Conservation (phyloP, 768 basidiomycete species). For the Leccinum rimulosum region DNA sequence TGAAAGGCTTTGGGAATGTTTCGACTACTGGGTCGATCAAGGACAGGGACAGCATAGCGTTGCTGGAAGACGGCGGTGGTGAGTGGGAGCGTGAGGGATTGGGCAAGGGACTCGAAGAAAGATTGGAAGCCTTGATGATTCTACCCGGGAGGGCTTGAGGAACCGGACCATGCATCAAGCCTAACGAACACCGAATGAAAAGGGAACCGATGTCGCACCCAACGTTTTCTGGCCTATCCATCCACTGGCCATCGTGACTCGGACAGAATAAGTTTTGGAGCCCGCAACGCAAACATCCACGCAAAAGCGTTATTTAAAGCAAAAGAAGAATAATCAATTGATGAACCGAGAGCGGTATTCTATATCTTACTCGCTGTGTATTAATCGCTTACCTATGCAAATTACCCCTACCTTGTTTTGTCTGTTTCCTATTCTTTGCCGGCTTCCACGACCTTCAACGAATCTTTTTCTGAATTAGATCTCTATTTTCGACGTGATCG, state of each 20-base stretch:
- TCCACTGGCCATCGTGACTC: background rate
- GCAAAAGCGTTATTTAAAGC: constrained; percentile 3
- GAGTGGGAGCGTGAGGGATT: constrained; percentile 89
- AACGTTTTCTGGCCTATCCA: background rate
- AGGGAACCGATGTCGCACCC: background rate
- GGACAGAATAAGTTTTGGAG: background rate
- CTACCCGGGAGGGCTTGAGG: constrained; percentile 26
- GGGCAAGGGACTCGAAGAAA: constrained; percentile 78
- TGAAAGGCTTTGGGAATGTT: constrained; percentile 42
- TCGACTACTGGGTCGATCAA: constrained; percentile 29
- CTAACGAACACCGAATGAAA: background rate
- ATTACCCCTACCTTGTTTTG: background rate
- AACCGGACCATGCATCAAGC: background rate
- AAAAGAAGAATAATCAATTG: constrained; percentile 18
- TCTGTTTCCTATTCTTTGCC: constrained; percentile 3
- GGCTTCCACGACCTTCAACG: background rate
- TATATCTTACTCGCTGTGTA: constrained; percentile 25
- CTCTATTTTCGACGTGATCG: background rate
- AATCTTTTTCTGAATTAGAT: background rate
- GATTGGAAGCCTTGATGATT: constrained; percentile 60
- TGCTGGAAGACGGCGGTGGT: constrained; percentile 68
- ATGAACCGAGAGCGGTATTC: constrained; percentile 13
- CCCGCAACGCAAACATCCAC: background rate
- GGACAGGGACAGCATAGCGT: constrained; percentile 40
- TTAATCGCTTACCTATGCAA: constrained; percentile 27